Evolutionary conservation across 768 basidiomycete species (phyloP).

Genomic region (Amanita inopinata): DNA sequence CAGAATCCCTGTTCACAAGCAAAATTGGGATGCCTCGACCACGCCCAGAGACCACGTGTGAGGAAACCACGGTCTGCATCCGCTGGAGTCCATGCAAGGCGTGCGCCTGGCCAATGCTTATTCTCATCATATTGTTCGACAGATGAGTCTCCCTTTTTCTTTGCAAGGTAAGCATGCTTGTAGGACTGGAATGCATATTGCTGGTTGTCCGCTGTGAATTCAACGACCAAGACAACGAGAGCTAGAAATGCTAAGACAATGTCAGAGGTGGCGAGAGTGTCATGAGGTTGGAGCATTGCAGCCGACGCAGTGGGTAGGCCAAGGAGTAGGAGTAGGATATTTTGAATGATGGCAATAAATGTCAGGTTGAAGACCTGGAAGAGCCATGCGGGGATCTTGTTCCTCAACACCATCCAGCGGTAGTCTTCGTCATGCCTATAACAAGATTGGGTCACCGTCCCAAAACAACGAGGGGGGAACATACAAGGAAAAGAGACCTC

Average conservation of each 20-base stretch:
- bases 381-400: conserved; percentile 33
- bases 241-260: conserved; percentile 48
- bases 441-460: not conserved
- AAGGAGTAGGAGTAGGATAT: conserved; percentile 67
- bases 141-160: conserved; percentile 22
- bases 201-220: conserved; percentile 87
- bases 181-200: conserved; percentile 79
- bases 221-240: conserved; percentile 48
- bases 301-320: conserved; percentile 53
- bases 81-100: conserved; percentile 54
- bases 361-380: conserved; percentile 40
- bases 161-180: conserved; percentile 44
- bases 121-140: conserved; percentile 29
- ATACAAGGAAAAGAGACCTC: conserved; percentile 71
- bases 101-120: conserved; percentile 56
- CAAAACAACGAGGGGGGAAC: conserved; percentile 14
- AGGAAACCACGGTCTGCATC: conserved; percentile 77
- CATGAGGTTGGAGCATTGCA: conserved; percentile 42
- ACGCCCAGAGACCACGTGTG: conserved; percentile 79
- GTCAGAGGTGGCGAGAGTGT: conserved; percentile 48
- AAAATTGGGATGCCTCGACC: conserved; percentile 88
- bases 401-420: conserved; percentile 75
- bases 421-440: conserved; percentile 80
- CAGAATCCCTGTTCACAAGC: conserved; percentile 84
- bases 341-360: conserved; percentile 76